These are phyloP conservation scores for Aureobasidium sp. DNA, from an alignment of 2,329 filamentous ascomycete genomes.

Conservation along the genomic window DNA sequence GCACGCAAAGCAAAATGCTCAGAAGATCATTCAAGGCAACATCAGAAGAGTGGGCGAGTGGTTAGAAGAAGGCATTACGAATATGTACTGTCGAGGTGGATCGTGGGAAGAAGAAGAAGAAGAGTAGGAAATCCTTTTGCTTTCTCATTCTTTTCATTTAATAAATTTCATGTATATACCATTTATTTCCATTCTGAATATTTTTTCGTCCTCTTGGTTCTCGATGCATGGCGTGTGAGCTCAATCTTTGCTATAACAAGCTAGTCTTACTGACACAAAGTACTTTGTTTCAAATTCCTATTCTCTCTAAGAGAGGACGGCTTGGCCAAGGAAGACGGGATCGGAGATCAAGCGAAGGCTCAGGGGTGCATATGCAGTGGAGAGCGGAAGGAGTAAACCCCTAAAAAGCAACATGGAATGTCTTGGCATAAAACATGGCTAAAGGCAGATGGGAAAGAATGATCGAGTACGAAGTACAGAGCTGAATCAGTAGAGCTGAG, in stretches of 20 bases:
- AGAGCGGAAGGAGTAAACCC: not conserved
- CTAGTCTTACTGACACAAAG: not conserved
- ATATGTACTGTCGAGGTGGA: not conserved
- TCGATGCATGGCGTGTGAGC: not conserved
- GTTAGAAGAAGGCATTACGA: not conserved
- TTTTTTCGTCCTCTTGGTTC: not conserved
- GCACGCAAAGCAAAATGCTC: not conserved
- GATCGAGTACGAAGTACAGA: not conserved
- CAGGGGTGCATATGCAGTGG: not conserved
- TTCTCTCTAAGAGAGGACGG: not conserved
- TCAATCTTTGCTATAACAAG: not conserved
- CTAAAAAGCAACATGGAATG: not conserved
- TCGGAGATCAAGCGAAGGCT: too few species aligned
- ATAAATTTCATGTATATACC: not conserved
- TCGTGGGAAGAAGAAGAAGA: not conserved
- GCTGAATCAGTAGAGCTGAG: not conserved
- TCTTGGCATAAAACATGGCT: not conserved
- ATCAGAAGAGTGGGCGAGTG: constrained; percentile 2
- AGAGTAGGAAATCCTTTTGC: not conserved
- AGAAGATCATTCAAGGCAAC: constrained; percentile 8
- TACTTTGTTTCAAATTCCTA: not conserved
- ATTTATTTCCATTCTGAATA: not conserved
- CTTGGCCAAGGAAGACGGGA: not conserved
- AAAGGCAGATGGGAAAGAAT: not conserved
- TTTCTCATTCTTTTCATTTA: not conserved